phyloP scores from a whole-genome alignment of 2,329 filamentous ascomycete species.

The Calcarisporium arbuscula region DNA sequence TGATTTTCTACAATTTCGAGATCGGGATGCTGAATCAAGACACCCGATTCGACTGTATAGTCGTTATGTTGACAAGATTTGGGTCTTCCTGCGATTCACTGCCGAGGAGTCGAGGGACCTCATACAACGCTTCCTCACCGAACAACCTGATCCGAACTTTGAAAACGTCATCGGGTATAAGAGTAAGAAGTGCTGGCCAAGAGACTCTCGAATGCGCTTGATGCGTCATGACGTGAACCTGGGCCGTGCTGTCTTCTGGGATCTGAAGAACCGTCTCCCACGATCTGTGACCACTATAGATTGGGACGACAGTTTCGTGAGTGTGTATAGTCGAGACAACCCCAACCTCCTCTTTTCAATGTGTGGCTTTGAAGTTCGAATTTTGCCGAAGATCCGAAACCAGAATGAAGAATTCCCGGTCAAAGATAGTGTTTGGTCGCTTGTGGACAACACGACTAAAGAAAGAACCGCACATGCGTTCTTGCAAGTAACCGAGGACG shows the following conservation, averaged over 20 bases:
- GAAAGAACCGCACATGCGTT: conserved; percentile 97
- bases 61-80: conserved; percentile 95
- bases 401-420: conserved; percentile 94
- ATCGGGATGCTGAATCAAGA: conserved; percentile 82
- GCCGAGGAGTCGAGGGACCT: conserved; percentile 93
- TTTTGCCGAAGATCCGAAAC: conserved; percentile 91
- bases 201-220: conserved; percentile 93
- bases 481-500: conserved; percentile 94
- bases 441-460: conserved; percentile 94
- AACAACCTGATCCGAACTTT: conserved; percentile 97
- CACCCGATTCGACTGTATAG: conserved; percentile 98
- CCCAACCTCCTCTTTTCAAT: conserved; percentile 96
- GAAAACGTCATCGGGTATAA: conserved; percentile 98
- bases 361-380: conserved; percentile 95
- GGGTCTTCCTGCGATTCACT: conserved; percentile 92
- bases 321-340: conserved; percentile 96
- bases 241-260: conserved; percentile 96
- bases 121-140: conserved; percentile 95
- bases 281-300: conserved; percentile 95
- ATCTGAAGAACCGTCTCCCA: conserved; percentile 92
- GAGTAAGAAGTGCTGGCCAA: conserved; percentile 99
- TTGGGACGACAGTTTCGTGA: conserved; percentile 98
- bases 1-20: conserved; percentile 95
- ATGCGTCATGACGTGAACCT: conserved; percentile 99
- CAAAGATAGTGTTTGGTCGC: conserved; percentile 97